These are phyloP conservation scores for Jamesozyma lodderae DNA, from an alignment of 805 yeast species.

Conservation along the genomic window DNA sequence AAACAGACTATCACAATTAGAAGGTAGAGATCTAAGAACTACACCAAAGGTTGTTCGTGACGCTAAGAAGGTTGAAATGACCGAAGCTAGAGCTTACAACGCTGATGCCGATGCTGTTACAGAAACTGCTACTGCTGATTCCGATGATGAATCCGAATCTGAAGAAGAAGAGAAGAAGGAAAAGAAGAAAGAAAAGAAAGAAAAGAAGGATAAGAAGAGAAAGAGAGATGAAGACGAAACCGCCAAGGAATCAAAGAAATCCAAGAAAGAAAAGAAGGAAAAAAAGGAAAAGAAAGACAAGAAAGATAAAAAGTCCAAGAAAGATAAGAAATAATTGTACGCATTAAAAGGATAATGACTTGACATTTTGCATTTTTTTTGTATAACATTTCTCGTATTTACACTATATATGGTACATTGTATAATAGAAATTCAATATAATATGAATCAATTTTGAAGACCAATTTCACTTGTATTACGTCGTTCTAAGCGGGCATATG, in stretches of 20 bases:
- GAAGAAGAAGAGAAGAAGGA: conserved; percentile 31
- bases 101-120: conserved; percentile 83
- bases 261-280: conserved; percentile 30
- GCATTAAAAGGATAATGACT: too few relatives aligned
- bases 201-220: conserved; percentile 29
- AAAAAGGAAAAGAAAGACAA: conserved; percentile 28
- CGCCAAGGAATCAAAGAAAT: conserved; percentile 29
- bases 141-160: conserved; percentile 34
- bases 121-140: conserved; percentile 30
- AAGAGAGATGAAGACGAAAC: conserved; percentile 28
- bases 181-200: conserved; percentile 50
- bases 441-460: background rate
- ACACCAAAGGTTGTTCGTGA: conserved; percentile 75
- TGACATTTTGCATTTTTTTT: too few relatives aligned
- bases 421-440: conserved; percentile 2
- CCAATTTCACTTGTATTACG: too few relatives aligned
- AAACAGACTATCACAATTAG: conserved; percentile 85
- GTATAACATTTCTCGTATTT: conserved; percentile 1
- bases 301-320: conserved; percentile 28
- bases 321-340: conserved; percentile 25
- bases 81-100: conserved; percentile 82
- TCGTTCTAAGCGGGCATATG: too few relatives aligned
- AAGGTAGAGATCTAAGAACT: conserved; percentile 93
- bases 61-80: conserved; percentile 76
- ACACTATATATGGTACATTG: conserved; percentile 2